Evolutionary conservation across 2,329 filamentous ascomycete genomes (phyloP).

Genomic region (Pezicula carpinea): DNA sequence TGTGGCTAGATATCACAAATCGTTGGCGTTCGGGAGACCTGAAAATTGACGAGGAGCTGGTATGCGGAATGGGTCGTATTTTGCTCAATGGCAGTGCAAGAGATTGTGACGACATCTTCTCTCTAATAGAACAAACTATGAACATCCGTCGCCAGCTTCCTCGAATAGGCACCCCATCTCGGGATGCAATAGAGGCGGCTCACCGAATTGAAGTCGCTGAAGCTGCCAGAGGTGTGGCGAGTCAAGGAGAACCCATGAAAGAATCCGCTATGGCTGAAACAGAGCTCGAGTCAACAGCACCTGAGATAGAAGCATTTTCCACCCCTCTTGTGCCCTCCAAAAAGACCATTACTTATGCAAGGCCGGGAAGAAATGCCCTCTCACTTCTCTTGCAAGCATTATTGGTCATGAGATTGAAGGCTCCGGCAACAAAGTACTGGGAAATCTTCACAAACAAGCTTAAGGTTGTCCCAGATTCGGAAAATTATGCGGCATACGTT

Average conservation of each 20-base stretch:
- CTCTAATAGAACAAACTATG: slow-evolving; percentile 78
- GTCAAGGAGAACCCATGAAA: not conserved
- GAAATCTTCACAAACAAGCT: slow-evolving; percentile 58
- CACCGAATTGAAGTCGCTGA: not conserved
- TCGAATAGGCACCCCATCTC: slow-evolving; percentile 9
- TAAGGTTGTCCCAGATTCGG: slow-evolving; percentile 63
- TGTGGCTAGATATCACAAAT: slow-evolving; percentile 78
- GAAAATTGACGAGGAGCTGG: slow-evolving; percentile 70
- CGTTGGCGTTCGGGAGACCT: slow-evolving; percentile 71
- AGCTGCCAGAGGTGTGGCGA: not conserved
- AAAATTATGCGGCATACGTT: slow-evolving; percentile 67
- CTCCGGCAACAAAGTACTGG: slow-evolving; percentile 75
- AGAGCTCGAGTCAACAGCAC: not conserved
- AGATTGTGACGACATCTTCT: slow-evolving; percentile 69
- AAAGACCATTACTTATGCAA: slow-evolving; percentile 29
- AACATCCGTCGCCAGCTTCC: slow-evolving; percentile 53
- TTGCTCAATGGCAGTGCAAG: slow-evolving; percentile 60
- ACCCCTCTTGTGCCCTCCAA: not conserved
- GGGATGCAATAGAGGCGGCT: slow-evolving; percentile 6
- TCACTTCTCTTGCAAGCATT: slow-evolving; percentile 66
- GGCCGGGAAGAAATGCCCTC: slow-evolving; percentile 54
- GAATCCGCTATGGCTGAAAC: not conserved
- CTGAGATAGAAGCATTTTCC: not conserved
- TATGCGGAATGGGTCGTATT: slow-evolving; percentile 75
- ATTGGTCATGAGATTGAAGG: slow-evolving; percentile 52